Evolutionary conservation across 208 protist genomes (phyloP).

Genomic region (Leishmania braziliensis): DNA sequence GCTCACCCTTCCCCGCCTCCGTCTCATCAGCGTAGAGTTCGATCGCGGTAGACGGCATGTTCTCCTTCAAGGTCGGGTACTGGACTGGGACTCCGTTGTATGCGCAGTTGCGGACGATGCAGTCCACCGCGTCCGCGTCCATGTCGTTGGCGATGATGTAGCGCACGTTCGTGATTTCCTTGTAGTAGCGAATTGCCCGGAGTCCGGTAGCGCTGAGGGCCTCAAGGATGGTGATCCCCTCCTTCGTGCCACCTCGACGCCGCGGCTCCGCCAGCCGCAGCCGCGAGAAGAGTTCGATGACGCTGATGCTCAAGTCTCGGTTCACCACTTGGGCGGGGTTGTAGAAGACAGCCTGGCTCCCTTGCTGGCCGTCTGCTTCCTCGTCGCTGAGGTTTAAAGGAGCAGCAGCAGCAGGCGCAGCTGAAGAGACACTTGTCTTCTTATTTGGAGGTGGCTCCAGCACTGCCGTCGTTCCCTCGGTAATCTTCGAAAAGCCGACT

Average conservation of each 20-base stretch:
- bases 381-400: not conserved
- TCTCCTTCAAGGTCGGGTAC: slow-evolving; percentile 71
- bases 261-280: slow-evolving; percentile 51
- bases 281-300: slow-evolving; percentile 86
- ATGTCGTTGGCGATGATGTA: slow-evolving; percentile 99
- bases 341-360: slow-evolving; percentile 95
- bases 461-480: slow-evolving; percentile 78
- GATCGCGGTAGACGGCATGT: slow-evolving; percentile 64
- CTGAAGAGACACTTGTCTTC: slow-evolving; percentile 4
- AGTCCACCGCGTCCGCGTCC: slow-evolving; percentile 92
- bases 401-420: not conserved
- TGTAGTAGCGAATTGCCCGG: slow-evolving; percentile 97
- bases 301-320: slow-evolving; percentile 96
- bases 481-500: slow-evolving; percentile 66
- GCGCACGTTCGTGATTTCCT: slow-evolving; percentile 95
- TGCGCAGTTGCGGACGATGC: slow-evolving; percentile 95
- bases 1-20: not conserved
- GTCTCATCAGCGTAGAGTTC: slow-evolving; percentile 20
- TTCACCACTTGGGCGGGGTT: slow-evolving; percentile 98
- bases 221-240: slow-evolving; percentile 96
- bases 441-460: slow-evolving; percentile 69
- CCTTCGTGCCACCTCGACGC: slow-evolving; percentile 59
- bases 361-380: slow-evolving; percentile 22
- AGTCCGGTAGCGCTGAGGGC: slow-evolving; percentile 98
- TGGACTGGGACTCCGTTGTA: slow-evolving; percentile 92